A percentile compares a stretch with the other conserved stretches of the same genome.
These are phyloP conservation scores for Ascochyta rabiei DNA, from an alignment of 2,329 filamentous ascomycete genomes.

Conservation along the genomic window DNA sequence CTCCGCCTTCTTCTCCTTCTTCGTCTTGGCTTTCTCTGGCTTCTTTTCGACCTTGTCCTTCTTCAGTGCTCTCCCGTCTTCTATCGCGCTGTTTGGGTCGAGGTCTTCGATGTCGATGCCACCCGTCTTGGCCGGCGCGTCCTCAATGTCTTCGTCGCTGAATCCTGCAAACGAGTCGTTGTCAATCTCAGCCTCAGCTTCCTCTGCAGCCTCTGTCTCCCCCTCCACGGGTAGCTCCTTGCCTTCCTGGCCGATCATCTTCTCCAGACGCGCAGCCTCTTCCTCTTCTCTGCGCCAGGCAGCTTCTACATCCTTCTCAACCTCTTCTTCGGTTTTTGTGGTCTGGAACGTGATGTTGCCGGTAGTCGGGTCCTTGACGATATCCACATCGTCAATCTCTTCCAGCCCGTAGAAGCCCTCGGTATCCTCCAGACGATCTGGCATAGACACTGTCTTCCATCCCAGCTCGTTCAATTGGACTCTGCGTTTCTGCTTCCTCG, in stretches of 20 bases:
- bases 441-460: constrained; percentile 70
- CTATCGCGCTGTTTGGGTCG: constrained; percentile 31
- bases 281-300: constrained; percentile 30
- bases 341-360: constrained; percentile 55
- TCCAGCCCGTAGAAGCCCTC: constrained; percentile 93
- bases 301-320: constrained; percentile 30
- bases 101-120: constrained; percentile 12
- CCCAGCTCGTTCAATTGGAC: constrained; percentile 59
- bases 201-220: constrained; percentile 2
- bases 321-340: constrained; percentile 35
- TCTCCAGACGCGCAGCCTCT: constrained; percentile 27
- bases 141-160: constrained; percentile 26
- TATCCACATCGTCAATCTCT: constrained; percentile 87
- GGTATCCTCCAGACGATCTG: constrained; percentile 83
- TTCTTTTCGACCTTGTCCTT: constrained; percentile 20
- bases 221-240: constrained; percentile 15
- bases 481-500: constrained; percentile 34
- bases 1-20: constrained; percentile 25
- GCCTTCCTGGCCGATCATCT: constrained; percentile 28
- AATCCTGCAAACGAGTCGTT: constrained; percentile 33
- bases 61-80: constrained; percentile 10
- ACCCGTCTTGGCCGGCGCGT: constrained; percentile 6
- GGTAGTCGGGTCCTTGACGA: constrained; percentile 66
- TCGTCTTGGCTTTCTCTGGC: constrained; percentile 19
- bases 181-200: constrained; percentile 50